Base-by-base conservation (phyloP, 2,329 filamentous ascomycete genomes). In the Periglandula ipomoeae region DNA sequence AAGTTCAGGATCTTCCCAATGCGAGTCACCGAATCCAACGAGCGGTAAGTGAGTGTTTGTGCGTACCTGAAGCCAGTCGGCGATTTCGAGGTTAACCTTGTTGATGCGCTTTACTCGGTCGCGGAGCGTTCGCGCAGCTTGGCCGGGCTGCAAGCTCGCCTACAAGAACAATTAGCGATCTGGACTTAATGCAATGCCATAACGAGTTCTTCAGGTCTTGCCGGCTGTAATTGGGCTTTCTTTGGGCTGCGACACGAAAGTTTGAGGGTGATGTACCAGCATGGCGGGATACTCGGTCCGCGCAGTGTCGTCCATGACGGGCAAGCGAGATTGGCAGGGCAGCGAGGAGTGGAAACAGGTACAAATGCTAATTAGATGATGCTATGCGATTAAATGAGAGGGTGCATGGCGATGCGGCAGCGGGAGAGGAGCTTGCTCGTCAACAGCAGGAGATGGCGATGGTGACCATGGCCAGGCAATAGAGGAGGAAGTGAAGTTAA, bases 1-100 rank as follows among this genome's bases (percentile, higher is more conserved):
- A 23, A 41, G 30, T 23, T 7, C 3, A 19, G 17, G 35, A 15
- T 32, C 11, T 11, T 42, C 3, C 5, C 3, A 5, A 11, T 24
- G 4, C 22, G 15, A 34, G 17, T 13, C n/a, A 27, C 30, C 5
- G 1, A 32, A 15, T 11, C 8, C 23, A 41, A 19, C 23, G 42
- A 40, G 43, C 27, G 10, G 34, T 20, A 8, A 22, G 17, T 17
- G 10, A n/a, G 8, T 5, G 10, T 22, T 10, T 19, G 17, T 44
- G 53, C 70, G 68, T 81, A 95, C 90, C 84, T 91, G 86, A 53
- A 98, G 78, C 89, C 91, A 98, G 70, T 97, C 91, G 66, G 91
- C 91, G 61, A 98, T 88, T 64, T 96, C 89, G 58, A 75, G 70
- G 68, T 98, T 96, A 70, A 95, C 72, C 66, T 84, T 89, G 60